Evolutionary conservation across 1,284 basidiomycete species (phyloP).

Genomic region (Blastosporella zonata): DNA sequence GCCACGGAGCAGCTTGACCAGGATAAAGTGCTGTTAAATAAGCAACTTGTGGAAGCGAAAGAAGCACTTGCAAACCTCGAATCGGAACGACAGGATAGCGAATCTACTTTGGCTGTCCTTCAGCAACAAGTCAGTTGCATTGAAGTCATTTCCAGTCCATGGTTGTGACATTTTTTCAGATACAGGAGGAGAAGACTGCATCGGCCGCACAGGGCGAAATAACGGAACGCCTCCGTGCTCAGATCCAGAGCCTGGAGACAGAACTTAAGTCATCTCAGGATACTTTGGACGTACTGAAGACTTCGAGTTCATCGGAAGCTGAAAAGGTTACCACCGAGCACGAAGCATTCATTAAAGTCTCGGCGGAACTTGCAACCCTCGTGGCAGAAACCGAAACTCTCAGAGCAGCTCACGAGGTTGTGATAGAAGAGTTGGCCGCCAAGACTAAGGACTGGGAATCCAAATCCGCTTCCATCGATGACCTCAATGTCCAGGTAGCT

Average conservation of each 20-base stretch:
- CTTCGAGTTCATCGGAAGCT: constrained; percentile 40
- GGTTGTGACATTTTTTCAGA: constrained; percentile 33
- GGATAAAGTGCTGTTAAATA: constrained; percentile 46
- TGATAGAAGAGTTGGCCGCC: constrained; percentile 43
- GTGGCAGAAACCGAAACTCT: constrained; percentile 52
- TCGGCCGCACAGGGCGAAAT: constrained; percentile 40
- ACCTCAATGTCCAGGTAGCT: constrained; percentile 51
- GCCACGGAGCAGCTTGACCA: constrained; percentile 45
- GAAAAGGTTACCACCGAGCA: constrained; percentile 56
- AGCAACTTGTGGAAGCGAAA: constrained; percentile 43
- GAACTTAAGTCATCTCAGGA: constrained; percentile 51
- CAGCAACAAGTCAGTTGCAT: constrained; percentile 47
- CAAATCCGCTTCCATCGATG: constrained; percentile 41
- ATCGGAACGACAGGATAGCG: constrained; percentile 36
- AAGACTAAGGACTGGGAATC: constrained; percentile 45
- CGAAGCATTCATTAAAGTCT: constrained; percentile 62
- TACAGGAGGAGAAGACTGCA: constrained; percentile 45
- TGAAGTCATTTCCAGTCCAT: constrained; percentile 9
- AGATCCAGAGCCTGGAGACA: constrained; percentile 47
- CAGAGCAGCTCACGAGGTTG: constrained; percentile 46
- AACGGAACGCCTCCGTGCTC: constrained; percentile 47
- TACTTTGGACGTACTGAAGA: constrained; percentile 49
- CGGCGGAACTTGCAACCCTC: constrained; percentile 56
- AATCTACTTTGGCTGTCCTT: constrained; percentile 37
- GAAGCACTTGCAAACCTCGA: constrained; percentile 41